Evolutionary conservation across 805 yeast species (phyloP).

Genomic region (Nakazawaea ishiwadae): DNA sequence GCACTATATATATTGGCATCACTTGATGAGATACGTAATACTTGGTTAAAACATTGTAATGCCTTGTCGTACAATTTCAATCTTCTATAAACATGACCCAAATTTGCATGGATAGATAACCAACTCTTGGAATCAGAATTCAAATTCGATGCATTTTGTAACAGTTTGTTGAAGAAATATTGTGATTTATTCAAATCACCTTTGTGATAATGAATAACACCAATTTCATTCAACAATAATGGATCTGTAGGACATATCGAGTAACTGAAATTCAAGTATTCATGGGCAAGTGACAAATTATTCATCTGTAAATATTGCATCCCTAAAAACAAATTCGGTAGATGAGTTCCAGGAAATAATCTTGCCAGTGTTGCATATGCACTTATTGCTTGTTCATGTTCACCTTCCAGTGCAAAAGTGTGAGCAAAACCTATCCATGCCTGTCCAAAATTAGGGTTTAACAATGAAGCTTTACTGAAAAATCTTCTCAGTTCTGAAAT

Average conservation of each 20-base stretch:
- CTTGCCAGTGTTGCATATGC: conserved; percentile 96
- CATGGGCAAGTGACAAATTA: conserved; percentile 78
- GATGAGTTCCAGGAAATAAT: conserved; percentile 83
- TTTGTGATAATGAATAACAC: conserved; percentile 84
- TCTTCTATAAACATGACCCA: conserved; percentile 84
- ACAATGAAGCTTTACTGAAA: conserved; percentile 82
- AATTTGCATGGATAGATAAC: conserved; percentile 78
- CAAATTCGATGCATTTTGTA: conserved; percentile 59
- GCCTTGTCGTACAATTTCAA: conserved; percentile 60
- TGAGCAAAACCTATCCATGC: conserved; percentile 99
- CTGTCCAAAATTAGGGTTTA: conserved; percentile 86
- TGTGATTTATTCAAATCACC: conserved; percentile 67
- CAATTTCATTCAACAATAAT: conserved; percentile 81
- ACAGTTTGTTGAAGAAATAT: conserved; percentile 62
- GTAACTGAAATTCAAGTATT: conserved; percentile 71
- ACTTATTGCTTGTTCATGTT: conserved; percentile 96
- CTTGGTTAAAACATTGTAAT: conserved; percentile 69
- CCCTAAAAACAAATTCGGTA: conserved; percentile 86
- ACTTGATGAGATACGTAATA: conserved; percentile 60
- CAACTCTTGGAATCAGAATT: conserved; percentile 80
- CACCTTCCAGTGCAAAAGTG: conserved; percentile 97
- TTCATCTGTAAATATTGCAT: conserved; percentile 94
- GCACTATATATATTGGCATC: conserved; percentile 79
- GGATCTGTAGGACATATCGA: conserved; percentile 85
- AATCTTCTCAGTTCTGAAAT: conserved; percentile 79